These are phyloP conservation scores for Geosmithia putterillii DNA, from an alignment of 2,329 filamentous ascomycete genomes.

Conservation along the genomic window DNA sequence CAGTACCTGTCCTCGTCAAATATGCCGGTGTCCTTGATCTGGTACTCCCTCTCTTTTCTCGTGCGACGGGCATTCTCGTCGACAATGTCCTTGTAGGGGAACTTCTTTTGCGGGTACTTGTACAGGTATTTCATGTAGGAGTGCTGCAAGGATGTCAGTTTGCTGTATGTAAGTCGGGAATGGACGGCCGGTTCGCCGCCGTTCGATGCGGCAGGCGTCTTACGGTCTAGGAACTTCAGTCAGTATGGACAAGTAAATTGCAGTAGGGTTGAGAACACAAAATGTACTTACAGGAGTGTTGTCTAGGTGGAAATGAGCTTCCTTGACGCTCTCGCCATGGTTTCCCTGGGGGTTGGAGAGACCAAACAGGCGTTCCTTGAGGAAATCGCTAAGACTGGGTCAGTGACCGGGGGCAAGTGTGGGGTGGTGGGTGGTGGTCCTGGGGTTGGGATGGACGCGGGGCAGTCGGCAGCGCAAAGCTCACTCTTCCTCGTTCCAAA, in stretches of 20 bases:
- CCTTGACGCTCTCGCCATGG: conserved; percentile 93
- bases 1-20: conserved; percentile 89
- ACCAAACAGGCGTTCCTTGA: conserved; percentile 92
- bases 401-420: conserved; percentile 15
- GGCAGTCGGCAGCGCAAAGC: conserved; percentile 5
- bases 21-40: conserved; percentile 76
- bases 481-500: conserved; percentile 96
- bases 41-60: conserved; percentile 76
- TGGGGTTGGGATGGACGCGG: not conserved
- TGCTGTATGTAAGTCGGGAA: conserved; percentile 27
- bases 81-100: conserved; percentile 82
- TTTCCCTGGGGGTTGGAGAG: conserved; percentile 94
- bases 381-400: conserved; percentile 54
- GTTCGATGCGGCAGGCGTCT: not conserved
- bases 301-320: conserved; percentile 91
- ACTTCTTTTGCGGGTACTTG: conserved; percentile 87
- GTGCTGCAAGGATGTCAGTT: conserved; percentile 44
- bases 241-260: not conserved
- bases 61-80: conserved; percentile 70
- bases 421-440: too few species aligned
- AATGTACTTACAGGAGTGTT: conserved; percentile 59
- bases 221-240: not conserved
- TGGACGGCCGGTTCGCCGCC: not conserved
- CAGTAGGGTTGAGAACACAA: conserved; percentile 11
- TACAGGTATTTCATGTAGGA: conserved; percentile 99